These are phyloP conservation scores for Suillus clintonianus DNA, from an alignment of 768 basidiomycete species.

Conservation along the genomic window DNA sequence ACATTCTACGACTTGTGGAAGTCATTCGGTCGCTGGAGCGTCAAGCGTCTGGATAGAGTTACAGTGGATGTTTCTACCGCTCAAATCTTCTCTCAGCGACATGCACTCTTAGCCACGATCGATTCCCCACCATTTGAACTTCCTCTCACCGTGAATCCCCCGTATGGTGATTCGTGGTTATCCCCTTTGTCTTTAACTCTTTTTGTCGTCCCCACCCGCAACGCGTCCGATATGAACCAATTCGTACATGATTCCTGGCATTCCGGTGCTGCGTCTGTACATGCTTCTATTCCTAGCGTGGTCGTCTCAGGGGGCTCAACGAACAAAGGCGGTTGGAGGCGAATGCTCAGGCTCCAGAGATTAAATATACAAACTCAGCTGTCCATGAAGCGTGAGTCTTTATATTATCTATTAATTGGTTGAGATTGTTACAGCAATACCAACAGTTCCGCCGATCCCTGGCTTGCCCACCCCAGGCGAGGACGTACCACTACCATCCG, in stretches of 20 bases:
- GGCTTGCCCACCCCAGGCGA: conserved; percentile 64
- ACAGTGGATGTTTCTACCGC: conserved; percentile 57
- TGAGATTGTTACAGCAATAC: neutral
- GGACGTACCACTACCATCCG: conserved; percentile 50
- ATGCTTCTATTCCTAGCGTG: conserved; percentile 43
- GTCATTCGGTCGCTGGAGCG: conserved; percentile 66
- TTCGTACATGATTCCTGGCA: conserved; percentile 65
- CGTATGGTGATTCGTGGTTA: conserved; percentile 55
- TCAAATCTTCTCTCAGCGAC: conserved; percentile 43
- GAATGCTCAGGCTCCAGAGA: conserved; percentile 39
- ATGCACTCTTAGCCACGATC: conserved; percentile 48
- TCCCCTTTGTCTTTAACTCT: conserved; percentile 53
- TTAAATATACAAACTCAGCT: conserved; percentile 48
- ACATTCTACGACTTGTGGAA: conserved; percentile 58
- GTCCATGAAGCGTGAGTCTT: conserved; percentile 53
- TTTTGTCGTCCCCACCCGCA: conserved; percentile 53
- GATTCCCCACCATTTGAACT: conserved; percentile 52
- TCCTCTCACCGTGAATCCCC: conserved; percentile 44
- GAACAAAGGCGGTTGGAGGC: conserved; percentile 48
- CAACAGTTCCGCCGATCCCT: conserved; percentile 62
- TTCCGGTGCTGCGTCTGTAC: conserved; percentile 47
- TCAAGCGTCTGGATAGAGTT: conserved; percentile 55
- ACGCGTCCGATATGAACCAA: conserved; percentile 45
- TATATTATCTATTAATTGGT: neutral
- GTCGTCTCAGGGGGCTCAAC: conserved; percentile 53